phyloP scores from a whole-genome alignment of 441 rosid genomes.

The Iberis amara region DNA sequence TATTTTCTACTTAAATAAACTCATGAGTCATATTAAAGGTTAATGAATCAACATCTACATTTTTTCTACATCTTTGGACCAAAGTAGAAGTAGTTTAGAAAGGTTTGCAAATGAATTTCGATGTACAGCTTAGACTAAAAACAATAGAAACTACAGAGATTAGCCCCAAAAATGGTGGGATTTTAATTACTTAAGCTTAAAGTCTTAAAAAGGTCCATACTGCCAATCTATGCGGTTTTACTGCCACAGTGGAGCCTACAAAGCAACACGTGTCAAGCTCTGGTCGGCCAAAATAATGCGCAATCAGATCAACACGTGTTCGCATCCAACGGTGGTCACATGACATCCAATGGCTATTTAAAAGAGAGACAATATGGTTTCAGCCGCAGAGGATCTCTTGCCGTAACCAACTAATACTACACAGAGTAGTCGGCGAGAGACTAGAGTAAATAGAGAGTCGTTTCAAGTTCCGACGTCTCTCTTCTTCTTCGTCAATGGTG shows the following conservation, averaged over 20 bases:
- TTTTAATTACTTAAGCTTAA: too few relatives aligned
- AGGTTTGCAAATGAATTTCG: too few relatives aligned
- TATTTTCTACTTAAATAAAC: too few relatives aligned
- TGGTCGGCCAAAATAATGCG: conserved; percentile 7
- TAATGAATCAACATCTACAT: too few relatives aligned
- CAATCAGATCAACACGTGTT: conserved; percentile 13
- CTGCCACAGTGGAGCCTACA: conserved; percentile 16
- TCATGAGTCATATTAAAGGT: too few relatives aligned
- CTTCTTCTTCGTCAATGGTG: conserved; percentile 6
- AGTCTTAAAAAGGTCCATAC: too few relatives aligned
- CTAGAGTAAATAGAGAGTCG: not conserved
- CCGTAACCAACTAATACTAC: conserved; percentile 5
- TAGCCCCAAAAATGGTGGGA: too few relatives aligned
- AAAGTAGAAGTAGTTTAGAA: too few relatives aligned
- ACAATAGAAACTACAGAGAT: too few relatives aligned
- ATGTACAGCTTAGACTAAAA: too few relatives aligned
- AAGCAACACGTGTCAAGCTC: conserved; percentile 26
- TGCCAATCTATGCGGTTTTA: conserved; percentile 1
- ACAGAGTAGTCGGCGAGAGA: conserved; percentile 5
- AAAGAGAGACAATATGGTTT: not conserved
- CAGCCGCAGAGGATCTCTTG: conserved; percentile 15
- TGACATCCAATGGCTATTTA: conserved; percentile 23
- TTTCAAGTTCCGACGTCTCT: conserved; percentile 17
- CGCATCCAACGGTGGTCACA: not conserved
- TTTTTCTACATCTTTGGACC: too few relatives aligned